Evolutionary conservation across 768 basidiomycete species (phyloP).

Genomic region (Multifurca ochricompacta): DNA sequence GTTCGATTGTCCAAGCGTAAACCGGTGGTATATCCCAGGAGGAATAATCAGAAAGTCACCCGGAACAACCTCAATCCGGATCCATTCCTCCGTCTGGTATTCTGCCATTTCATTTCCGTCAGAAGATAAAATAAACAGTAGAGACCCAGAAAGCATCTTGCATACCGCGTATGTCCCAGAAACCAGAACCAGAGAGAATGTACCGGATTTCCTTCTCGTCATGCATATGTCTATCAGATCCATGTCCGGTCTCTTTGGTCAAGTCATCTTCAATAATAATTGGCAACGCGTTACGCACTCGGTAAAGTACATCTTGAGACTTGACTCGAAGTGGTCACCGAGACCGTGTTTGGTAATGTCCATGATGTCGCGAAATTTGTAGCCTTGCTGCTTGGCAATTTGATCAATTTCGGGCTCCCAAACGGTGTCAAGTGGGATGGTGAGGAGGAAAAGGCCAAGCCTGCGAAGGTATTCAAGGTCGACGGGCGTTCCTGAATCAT

Average conservation of each 20-base stretch:
- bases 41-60: slow-evolving; percentile 87
- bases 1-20: slow-evolving; percentile 76
- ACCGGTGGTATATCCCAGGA: slow-evolving; percentile 90
- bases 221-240: slow-evolving; percentile 64
- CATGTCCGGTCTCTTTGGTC: neutral
- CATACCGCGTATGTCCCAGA: slow-evolving; percentile 84
- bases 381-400: slow-evolving; percentile 59
- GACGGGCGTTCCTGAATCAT: slow-evolving; percentile 59
- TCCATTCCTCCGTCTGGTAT: slow-evolving; percentile 63
- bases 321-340: slow-evolving; percentile 74
- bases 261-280: neutral
- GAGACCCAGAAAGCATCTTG: neutral
- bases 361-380: slow-evolving; percentile 79
- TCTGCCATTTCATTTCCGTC: slow-evolving; percentile 34
- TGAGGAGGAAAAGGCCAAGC: slow-evolving; percentile 61
- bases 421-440: slow-evolving; percentile 49
- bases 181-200: slow-evolving; percentile 76
- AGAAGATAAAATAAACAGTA: too few species aligned
- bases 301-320: slow-evolving; percentile 74
- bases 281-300: slow-evolving; percentile 43
- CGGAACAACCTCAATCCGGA: slow-evolving; percentile 63
- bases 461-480: slow-evolving; percentile 40
- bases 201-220: slow-evolving; percentile 95
- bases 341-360: slow-evolving; percentile 71
- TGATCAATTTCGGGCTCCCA: slow-evolving; percentile 49